Evolutionary conservation across 257 asterid genomes (phyloP).

Genomic region (Verbena officinalis): DNA sequence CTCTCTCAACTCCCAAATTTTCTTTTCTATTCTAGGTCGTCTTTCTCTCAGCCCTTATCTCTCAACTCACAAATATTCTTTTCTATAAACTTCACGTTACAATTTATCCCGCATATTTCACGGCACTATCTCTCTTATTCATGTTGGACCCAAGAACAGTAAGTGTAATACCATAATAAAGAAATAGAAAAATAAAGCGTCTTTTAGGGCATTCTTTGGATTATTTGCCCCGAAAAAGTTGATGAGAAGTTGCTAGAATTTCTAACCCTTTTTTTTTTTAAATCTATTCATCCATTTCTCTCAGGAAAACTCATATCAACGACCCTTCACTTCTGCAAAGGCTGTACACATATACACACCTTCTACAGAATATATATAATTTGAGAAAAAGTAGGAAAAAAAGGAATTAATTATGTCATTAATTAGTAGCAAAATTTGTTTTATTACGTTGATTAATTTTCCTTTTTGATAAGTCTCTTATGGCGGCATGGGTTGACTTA

Average conservation of each 20-base stretch:
- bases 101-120: no score
- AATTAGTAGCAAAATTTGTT: neutral
- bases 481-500: neutral
- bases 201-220: constrained; percentile 18
- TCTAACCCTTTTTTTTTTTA: neutral
- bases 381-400: neutral
- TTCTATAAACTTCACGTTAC: no score
- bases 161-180: neutral
- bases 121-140: neutral
- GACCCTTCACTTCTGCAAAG: constrained; percentile 37
- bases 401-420: neutral
- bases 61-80: no score
- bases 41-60: no score
- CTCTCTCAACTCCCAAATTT: no score
- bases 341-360: constrained; percentile 11
- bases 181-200: constrained; percentile 16
- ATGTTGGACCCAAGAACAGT: constrained; percentile 18
- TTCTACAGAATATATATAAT: no score
- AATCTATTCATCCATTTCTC: constrained; percentile 6
- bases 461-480: no score
- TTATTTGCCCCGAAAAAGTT: constrained; percentile 3
- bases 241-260: constrained; percentile 13
- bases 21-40: no score
- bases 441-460: neutral
- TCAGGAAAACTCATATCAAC: neutral